phyloP scores from a whole-genome alignment of 441 rosid species.

The Heliophila coronopifolia region DNA sequence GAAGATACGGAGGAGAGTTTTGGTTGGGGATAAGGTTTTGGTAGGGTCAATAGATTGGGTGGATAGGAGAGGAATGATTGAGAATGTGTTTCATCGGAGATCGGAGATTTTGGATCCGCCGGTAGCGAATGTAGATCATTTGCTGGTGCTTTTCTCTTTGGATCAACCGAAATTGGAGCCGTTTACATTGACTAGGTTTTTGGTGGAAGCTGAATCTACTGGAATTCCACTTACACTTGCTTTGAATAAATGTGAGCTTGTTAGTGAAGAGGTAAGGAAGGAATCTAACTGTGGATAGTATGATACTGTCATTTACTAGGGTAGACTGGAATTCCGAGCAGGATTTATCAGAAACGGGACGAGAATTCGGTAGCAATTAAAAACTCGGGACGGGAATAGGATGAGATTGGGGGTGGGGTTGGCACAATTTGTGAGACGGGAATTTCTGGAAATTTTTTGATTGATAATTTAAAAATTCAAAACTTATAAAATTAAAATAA shows the following conservation, averaged over 20 bases:
- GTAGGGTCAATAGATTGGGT: conserved; percentile 89
- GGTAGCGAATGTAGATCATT: conserved; percentile 77
- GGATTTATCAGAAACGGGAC: no score
- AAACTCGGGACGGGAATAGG: no score
- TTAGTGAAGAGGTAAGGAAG: conserved; percentile 59
- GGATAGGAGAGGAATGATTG: conserved; percentile 75
- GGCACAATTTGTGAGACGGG: no score
- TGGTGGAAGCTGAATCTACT: conserved; percentile 83
- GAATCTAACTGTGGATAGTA: no score
- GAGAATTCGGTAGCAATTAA: no score
- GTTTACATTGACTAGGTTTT: conserved; percentile 66
- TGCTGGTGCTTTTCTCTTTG: conserved; percentile 72
- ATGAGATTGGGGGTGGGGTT: no score
- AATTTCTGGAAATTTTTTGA: no score
- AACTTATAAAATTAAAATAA: no score
- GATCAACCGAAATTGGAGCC: conserved; percentile 77
- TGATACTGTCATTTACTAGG: no score
- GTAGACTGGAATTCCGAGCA: no score
- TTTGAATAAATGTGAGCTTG: conserved; percentile 68
- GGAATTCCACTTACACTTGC: conserved; percentile 72
- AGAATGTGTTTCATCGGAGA: conserved; percentile 65
- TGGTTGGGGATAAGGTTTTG: conserved; percentile 79
- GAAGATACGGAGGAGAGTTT: conserved; percentile 81
- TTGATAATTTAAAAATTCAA: no score
- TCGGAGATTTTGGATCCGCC: conserved; percentile 75